phyloP scores from a whole-genome alignment of 169 alveolate species.

The Plasmodium inui region DNA sequence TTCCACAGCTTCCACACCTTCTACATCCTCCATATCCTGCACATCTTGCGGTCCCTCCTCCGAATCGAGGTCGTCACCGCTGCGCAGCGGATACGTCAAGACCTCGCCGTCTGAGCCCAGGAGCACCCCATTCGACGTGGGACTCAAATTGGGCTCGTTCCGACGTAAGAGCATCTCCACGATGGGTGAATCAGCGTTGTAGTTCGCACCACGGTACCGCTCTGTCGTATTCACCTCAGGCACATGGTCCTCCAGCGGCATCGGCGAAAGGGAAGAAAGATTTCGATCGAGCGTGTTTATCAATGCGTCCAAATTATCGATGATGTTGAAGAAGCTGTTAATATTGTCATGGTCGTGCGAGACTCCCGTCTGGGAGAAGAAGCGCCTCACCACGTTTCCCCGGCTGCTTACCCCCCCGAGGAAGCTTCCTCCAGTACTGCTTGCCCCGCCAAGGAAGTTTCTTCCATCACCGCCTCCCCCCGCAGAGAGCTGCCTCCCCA shows the following conservation, averaged over 20 bases:
- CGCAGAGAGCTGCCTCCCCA: background rate
- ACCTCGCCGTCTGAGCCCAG: background rate
- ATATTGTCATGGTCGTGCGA: background rate
- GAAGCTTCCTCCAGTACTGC: background rate
- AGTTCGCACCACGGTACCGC: background rate
- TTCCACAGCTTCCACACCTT: too few relatives aligned
- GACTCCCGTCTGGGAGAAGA: background rate
- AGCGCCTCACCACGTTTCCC: background rate
- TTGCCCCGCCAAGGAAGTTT: background rate
- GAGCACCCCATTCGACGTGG: background rate
- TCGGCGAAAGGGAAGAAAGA: constrained; percentile 9
- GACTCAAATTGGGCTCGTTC: background rate
- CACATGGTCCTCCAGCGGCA: background rate
- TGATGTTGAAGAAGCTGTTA: constrained; percentile 35
- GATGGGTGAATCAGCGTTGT: background rate
- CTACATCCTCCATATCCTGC: too few relatives aligned
- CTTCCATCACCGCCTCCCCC: background rate
- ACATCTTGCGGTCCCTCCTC: background rate
- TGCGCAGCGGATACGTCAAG: background rate
- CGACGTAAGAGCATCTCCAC: background rate
- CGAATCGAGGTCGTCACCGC: background rate
- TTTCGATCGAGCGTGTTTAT: constrained; percentile 5
- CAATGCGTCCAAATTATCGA: constrained; percentile 24
- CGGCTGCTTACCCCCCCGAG: background rate
- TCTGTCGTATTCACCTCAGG: background rate